These are phyloP conservation scores for Ceratorhiza oryzae-sativae DNA, from an alignment of 1,284 basidiomycete species.

Conservation along the genomic window DNA sequence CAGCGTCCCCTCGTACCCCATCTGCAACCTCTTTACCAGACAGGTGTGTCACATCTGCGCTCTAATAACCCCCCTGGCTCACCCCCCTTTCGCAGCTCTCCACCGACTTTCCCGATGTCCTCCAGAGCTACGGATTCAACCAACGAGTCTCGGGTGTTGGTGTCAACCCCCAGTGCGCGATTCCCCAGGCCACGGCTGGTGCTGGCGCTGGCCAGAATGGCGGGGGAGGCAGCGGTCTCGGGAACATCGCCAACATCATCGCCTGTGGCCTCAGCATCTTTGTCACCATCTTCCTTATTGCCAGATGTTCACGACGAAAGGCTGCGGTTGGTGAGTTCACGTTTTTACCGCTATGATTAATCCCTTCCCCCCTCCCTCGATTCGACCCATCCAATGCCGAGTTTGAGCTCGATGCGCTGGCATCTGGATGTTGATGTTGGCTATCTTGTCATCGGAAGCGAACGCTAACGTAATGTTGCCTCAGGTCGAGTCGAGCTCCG, in stretches of 20 bases:
- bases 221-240: slow-evolving; percentile 58
- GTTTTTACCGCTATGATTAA: not conserved
- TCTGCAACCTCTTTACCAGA: slow-evolving; percentile 75
- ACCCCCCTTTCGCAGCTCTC: slow-evolving; percentile 25
- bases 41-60: slow-evolving; percentile 54
- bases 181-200: slow-evolving; percentile 49
- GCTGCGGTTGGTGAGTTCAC: slow-evolving; percentile 57
- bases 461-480: slow-evolving; percentile 9
- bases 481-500: slow-evolving; percentile 74
- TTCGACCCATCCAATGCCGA: not conserved
- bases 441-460: not conserved
- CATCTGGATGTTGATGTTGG: not conserved
- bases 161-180: slow-evolving; percentile 65
- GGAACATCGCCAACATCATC: slow-evolving; percentile 77
- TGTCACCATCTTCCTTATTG: slow-evolving; percentile 59
- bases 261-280: slow-evolving; percentile 67
- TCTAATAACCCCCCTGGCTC: not conserved
- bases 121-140: slow-evolving; percentile 53
- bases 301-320: slow-evolving; percentile 55
- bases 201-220: slow-evolving; percentile 43
- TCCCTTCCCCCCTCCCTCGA: not conserved
- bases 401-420: not conserved
- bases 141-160: slow-evolving; percentile 62
- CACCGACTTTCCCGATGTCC: slow-evolving; percentile 9
- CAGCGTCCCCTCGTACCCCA: slow-evolving; percentile 66